phyloP scores from a whole-genome alignment of 345 rosid genomes.

The Hibiscus tridactylites region DNA sequence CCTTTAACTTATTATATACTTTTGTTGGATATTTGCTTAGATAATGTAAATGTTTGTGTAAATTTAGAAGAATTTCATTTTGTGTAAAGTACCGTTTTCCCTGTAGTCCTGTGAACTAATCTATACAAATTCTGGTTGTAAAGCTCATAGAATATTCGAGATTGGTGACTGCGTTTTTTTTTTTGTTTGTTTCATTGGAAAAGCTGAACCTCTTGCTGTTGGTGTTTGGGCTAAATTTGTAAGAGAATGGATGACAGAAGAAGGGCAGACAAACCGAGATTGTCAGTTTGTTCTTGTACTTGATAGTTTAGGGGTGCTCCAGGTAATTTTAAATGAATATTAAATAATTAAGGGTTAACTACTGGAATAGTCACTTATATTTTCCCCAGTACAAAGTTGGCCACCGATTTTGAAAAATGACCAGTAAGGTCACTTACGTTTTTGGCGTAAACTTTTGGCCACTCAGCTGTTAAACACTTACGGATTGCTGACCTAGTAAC shows the following conservation, averaged over 20 bases:
- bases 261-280: not conserved
- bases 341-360: too few relatives aligned
- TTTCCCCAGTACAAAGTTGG: too few relatives aligned
- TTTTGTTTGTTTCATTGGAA: not conserved
- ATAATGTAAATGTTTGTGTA: not conserved
- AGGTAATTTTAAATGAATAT: too few relatives aligned
- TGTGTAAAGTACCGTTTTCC: not conserved
- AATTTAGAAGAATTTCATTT: not conserved
- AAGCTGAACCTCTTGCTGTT: not conserved
- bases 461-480: too few relatives aligned
- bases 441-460: too few relatives aligned
- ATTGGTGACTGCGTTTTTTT: not conserved
- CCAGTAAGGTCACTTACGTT: too few relatives aligned
- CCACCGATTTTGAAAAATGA: too few relatives aligned
- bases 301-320: too few relatives aligned
- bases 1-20: not conserved
- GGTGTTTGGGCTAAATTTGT: not conserved
- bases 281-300: not conserved
- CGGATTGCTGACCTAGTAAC: too few relatives aligned
- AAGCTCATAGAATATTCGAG: not conserved
- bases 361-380: too few relatives aligned
- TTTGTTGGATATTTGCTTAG: not conserved
- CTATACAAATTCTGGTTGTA: not conserved
- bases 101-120: not conserved
- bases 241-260: not conserved